Base-by-base conservation (phyloP, 2,329 filamentous ascomycete species). In the Neofusicoccum parvum region DNA sequence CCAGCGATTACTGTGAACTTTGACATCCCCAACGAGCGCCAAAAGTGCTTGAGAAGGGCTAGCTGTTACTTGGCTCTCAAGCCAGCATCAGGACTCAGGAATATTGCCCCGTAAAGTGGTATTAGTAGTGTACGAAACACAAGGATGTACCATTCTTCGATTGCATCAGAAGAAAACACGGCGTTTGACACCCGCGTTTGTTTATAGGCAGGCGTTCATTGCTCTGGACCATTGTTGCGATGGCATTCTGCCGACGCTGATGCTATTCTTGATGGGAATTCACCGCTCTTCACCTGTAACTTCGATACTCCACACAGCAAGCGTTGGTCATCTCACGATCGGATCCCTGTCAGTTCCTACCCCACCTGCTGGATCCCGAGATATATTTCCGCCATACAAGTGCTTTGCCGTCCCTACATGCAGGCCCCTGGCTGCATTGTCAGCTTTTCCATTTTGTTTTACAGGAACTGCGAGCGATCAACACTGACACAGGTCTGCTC, bases 271-370 rank as follows among this genome's bases (percentile, higher is more conserved):
- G 27, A 32, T 32, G 27, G 27, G 27, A 32, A 32, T 32, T 32
- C 27, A 32, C 27, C 27, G 27, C 27, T 32, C 27, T 32, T 32
- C 27, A 32, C 6, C 27, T 39, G 37, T 14, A 17, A 37, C 23
- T 32, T 17, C 27, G 20, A 17, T 23, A 39, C 12, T 37, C 27
- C 37, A 20, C 17, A 43, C 37, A n/a, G 41, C 23, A 48, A 37
- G 9, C n/a, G 20, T 60, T 60, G 56, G 56, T 14, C 54, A 58
- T 32, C 23, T 46, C 56, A 60, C 32, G 41, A 48, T 60, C 41
- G 27, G 27, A 48, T n/a, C 56, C 56, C 43, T 60, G 43, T 36
- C 17, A 9, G 32, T 20, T 5, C 32, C 17, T 37, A 59, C 56
- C 56, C 56, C 56, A 60, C 56, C 56, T 37, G 32, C 32, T 48